A percentile compares a stretch with the other conserved stretches of the same genome.
Conservation (phyloP, 495 filamentous ascomycete genomes). For the Aspergillus wentii region DNA sequence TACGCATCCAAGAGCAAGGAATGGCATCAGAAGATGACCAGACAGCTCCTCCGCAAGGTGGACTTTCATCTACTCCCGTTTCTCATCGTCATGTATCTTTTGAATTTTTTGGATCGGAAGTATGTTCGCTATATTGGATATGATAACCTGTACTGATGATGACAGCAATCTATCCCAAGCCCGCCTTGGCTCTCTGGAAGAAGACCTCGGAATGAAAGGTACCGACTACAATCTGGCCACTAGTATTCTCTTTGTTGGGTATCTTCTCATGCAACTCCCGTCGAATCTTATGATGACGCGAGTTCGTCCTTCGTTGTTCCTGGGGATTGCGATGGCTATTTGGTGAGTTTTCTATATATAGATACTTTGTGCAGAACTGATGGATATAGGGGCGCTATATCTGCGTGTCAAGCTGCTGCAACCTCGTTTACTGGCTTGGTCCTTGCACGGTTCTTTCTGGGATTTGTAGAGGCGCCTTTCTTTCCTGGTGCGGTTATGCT, state of each 20-base stretch:
- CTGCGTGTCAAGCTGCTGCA: slow-evolving; percentile 53
- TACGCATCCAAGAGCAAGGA: slow-evolving; percentile 25
- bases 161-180: slow-evolving; percentile 29
- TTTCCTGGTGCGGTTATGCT: slow-evolving; percentile 40
- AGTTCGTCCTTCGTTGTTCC: slow-evolving; percentile 26
- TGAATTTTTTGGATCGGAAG: slow-evolving; percentile 76
- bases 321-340: slow-evolving; percentile 24
- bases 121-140: slow-evolving; percentile 6
- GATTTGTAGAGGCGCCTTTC: slow-evolving; percentile 53
- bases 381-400: no score
- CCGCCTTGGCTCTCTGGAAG: slow-evolving; percentile 39
- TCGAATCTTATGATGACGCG: slow-evolving; percentile 56
- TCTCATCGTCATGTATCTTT: slow-evolving; percentile 66
- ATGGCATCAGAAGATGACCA: slow-evolving; percentile 31
- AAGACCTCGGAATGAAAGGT: slow-evolving; percentile 41
- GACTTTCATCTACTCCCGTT: slow-evolving; percentile 57
- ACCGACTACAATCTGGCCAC: slow-evolving; percentile 53
- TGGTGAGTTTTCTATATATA: no score
- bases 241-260: slow-evolving; percentile 68
- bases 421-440: slow-evolving; percentile 55
- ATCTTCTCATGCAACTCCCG: slow-evolving; percentile 53
- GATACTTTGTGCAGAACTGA: no score
- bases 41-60: slow-evolving; percentile 52
- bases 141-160: background rate
- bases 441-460: slow-evolving; percentile 64